Percentiles rank a stretch among this genome's conserved stretches.
phyloP scores from a whole-genome alignment of 73 alveolate genomes.

The Paramecium pentaurelia region DNA sequence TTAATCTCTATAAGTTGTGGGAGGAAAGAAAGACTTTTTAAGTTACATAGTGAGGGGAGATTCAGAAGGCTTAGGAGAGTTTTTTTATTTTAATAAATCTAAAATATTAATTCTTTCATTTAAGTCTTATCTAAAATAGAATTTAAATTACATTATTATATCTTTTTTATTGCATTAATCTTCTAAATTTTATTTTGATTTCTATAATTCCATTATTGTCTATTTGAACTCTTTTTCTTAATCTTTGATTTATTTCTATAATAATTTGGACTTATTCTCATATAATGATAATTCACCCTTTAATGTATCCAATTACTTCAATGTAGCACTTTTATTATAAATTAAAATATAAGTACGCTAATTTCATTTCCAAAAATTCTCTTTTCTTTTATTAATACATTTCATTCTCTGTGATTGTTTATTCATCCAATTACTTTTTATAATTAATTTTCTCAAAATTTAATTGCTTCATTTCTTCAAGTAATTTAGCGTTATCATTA shows the following conservation, averaged over 20 bases:
- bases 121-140: not conserved
- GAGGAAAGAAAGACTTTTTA: not conserved
- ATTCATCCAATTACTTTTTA: conserved; percentile 17
- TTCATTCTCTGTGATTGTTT: conserved; percentile 20
- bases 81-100: not conserved
- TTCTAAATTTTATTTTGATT: not conserved
- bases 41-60: not conserved
- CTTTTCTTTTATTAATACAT: not conserved
- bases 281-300: conserved; percentile 6
- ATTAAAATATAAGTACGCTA: not conserved
- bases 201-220: not conserved
- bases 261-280: not conserved
- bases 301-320: not conserved
- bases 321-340: not conserved
- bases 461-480: not conserved
- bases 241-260: not conserved
- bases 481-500: not conserved
- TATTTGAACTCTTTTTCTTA: not conserved
- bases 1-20: not conserved
- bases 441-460: conserved; percentile 6
- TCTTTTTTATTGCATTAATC: not conserved
- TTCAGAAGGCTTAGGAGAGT: not conserved
- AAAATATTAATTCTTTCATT: not conserved
- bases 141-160: not conserved
- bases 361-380: conserved; percentile 26